Conservation (phyloP, 257 asterid genomes). For the Solanum corneliomulleri region DNA sequence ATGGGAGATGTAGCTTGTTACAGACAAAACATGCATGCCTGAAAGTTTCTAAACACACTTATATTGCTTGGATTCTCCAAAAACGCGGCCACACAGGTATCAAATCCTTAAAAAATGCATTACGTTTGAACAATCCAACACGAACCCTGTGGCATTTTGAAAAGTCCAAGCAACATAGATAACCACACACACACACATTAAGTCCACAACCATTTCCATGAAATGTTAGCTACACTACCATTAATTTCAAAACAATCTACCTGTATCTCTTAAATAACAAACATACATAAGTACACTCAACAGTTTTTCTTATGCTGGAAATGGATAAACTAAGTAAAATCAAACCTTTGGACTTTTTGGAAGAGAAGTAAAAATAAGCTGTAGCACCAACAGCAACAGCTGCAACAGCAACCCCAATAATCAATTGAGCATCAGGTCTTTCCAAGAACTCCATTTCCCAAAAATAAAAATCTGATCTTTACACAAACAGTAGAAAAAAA, state of each 20-base stretch:
- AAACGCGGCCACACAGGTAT: not conserved
- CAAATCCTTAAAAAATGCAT: not conserved
- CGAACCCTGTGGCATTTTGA: not conserved
- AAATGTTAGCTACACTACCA: not conserved
- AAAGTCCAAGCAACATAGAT: not conserved
- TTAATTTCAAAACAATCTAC: not conserved
- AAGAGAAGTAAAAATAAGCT: constrained; percentile 41
- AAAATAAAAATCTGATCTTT: not conserved
- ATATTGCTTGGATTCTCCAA: not conserved
- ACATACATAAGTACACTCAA: not conserved
- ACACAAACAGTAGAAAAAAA: not conserved
- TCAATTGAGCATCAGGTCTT: constrained; percentile 56
- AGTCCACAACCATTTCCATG: not conserved
- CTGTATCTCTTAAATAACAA: not conserved
- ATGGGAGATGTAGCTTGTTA: not conserved
- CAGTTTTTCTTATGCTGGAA: not conserved
- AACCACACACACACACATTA: not conserved
- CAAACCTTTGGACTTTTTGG: constrained; percentile 74
- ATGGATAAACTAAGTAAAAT: not conserved
- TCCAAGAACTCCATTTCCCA: constrained; percentile 63
- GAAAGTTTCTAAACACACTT: not conserved
- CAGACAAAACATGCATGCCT: not conserved
- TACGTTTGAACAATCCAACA: not conserved
- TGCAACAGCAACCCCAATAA: constrained; percentile 51
- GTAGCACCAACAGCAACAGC: constrained; percentile 55